Evolutionary conservation across 345 rosid species (phyloP).

Genomic region (Eucalyptus curtisii): DNA sequence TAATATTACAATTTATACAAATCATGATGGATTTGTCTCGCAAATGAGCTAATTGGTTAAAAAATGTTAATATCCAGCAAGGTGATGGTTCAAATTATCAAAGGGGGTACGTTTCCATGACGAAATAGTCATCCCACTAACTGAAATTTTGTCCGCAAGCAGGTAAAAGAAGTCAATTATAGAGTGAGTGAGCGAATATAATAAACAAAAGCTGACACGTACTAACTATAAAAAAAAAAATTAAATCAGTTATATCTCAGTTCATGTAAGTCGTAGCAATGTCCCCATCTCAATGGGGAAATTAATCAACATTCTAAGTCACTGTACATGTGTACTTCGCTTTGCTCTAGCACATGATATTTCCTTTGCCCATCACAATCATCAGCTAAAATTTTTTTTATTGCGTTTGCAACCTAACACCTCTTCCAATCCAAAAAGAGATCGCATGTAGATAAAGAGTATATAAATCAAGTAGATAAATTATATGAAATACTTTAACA

Average conservation of each 20-base stretch:
- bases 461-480: background rate
- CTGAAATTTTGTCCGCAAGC: background rate
- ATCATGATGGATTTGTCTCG: background rate
- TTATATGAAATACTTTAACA: background rate
- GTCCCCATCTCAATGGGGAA: background rate
- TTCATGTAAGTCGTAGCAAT: background rate
- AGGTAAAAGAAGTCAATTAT: background rate
- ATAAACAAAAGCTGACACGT: background rate
- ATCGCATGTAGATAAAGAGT: background rate
- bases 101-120: background rate
- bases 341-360: background rate
- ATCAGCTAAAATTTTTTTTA: background rate
- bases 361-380: background rate
- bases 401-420: background rate
- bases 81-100: background rate
- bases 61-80: background rate
- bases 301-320: background rate
- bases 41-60: background rate
- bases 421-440: background rate
- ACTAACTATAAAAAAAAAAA: background rate
- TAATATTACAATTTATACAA: background rate
- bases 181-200: background rate
- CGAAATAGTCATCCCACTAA: background rate
- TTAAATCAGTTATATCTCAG: background rate
- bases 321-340: background rate